Evolutionary conservation across 228 moss, liverwort and hornwort genomes (phyloP).

Genomic region (Sphagnum magellanicum): DNA sequence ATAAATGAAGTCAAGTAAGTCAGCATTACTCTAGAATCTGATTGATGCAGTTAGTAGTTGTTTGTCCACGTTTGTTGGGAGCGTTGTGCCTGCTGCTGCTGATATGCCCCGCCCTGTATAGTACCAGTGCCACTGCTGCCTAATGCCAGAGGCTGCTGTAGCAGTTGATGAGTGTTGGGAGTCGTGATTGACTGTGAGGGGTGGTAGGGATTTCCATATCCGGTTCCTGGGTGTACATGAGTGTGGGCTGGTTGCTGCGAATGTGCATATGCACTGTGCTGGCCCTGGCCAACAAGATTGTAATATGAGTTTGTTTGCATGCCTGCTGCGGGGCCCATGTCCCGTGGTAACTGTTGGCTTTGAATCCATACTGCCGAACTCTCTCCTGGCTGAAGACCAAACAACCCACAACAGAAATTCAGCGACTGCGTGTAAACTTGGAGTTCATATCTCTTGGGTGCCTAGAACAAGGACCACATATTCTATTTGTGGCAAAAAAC

Average conservation of each 20-base stretch:
- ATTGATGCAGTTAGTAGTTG: slow-evolving; percentile 27
- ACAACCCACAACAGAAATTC: too few relatives aligned
- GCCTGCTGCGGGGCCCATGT: slow-evolving; percentile 70
- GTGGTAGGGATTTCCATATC: slow-evolving; percentile 43
- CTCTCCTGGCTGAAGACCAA: background rate
- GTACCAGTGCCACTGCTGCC: slow-evolving; percentile 50
- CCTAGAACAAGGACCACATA: too few relatives aligned
- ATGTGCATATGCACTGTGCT: slow-evolving; percentile 21
- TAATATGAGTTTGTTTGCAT: slow-evolving; percentile 44
- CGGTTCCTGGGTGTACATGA: slow-evolving; percentile 24
- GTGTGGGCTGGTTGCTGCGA: slow-evolving; percentile 34
- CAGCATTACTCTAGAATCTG: too few relatives aligned
- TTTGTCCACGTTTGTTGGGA: slow-evolving; percentile 66
- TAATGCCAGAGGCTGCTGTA: slow-evolving; percentile 52
- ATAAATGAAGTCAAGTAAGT: slow-evolving; percentile 19
- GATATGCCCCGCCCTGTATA: slow-evolving; percentile 57
- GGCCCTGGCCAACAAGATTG: slow-evolving; percentile 13
- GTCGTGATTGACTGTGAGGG: slow-evolving; percentile 38
- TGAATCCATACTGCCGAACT: slow-evolving; percentile 67
- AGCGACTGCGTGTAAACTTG: too few relatives aligned
- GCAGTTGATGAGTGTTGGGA: slow-evolving; percentile 39
- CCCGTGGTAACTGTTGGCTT: slow-evolving; percentile 55
- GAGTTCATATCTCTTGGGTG: too few relatives aligned
- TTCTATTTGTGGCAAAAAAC: too few relatives aligned
- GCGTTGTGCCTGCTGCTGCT: slow-evolving; percentile 54